Conservation (phyloP, 306 rosid genomes). For the Sesbania bispinosa region DNA sequence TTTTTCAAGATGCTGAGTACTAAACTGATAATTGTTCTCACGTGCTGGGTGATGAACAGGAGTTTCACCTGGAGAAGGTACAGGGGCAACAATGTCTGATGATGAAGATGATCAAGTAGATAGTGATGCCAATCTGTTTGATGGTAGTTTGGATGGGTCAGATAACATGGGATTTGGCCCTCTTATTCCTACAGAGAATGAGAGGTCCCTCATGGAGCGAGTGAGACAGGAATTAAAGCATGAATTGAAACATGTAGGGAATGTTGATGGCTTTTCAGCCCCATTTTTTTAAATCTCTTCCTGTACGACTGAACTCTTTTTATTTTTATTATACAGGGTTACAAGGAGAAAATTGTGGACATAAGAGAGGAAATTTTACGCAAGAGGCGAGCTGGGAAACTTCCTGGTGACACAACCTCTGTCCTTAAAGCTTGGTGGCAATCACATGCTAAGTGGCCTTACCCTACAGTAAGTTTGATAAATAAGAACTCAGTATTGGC, state of each 20-base stretch:
- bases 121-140: slow-evolving; percentile 79
- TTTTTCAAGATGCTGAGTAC: not conserved
- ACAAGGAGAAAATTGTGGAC: slow-evolving; percentile 95
- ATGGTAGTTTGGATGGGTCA: slow-evolving; percentile 70
- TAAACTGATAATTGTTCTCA: slow-evolving; percentile 4
- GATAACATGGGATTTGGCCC: slow-evolving; percentile 98
- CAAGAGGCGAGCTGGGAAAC: slow-evolving; percentile 99
- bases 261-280: not conserved
- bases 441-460: slow-evolving; percentile 96
- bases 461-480: slow-evolving; percentile 77
- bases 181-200: slow-evolving; percentile 92
- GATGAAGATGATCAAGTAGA: slow-evolving; percentile 91
- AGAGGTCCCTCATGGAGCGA: slow-evolving; percentile 97
- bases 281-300: not conserved
- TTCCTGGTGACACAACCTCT: slow-evolving; percentile 98
- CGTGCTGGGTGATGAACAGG: slow-evolving; percentile 49
- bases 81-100: slow-evolving; percentile 99
- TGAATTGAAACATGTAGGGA: slow-evolving; percentile 76
- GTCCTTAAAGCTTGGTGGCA: slow-evolving; percentile 98
- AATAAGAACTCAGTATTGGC: not conserved
- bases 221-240: slow-evolving; percentile 96
- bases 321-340: slow-evolving; percentile 49
- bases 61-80: slow-evolving; percentile 95
- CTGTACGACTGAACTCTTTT: not conserved
- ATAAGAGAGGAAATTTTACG: slow-evolving; percentile 95